phyloP scores from a whole-genome alignment of 495 filamentous ascomycete genomes.

The Cenococcum geophilum region DNA sequence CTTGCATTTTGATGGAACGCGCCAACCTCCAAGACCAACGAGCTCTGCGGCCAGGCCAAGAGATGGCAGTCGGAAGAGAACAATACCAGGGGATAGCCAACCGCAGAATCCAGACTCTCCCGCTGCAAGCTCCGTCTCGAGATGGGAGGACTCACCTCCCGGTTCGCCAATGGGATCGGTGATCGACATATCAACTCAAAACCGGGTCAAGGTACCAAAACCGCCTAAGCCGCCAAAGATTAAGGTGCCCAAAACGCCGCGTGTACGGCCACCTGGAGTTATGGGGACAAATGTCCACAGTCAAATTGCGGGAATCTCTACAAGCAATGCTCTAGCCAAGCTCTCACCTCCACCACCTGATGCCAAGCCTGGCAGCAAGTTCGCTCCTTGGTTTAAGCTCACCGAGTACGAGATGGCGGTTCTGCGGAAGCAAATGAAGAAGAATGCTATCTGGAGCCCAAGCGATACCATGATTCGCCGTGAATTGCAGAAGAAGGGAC shows the following conservation, averaged over 20 bases:
- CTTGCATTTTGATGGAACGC: constrained; percentile 37
- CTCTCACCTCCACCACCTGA: constrained; percentile 73
- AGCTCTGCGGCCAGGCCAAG: constrained; percentile 31
- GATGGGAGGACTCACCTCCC: constrained; percentile 9
- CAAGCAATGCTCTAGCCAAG: constrained; percentile 71
- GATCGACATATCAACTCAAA: constrained; percentile 13
- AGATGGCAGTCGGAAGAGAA: constrained; percentile 22
- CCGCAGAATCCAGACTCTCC: constrained; percentile 13
- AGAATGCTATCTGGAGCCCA: constrained; percentile 92
- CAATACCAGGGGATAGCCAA: constrained; percentile 22
- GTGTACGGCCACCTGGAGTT: constrained; percentile 44
- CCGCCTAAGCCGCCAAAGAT: constrained; percentile 15
- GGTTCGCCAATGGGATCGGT: constrained; percentile 12
- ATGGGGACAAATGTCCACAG: constrained; percentile 52
- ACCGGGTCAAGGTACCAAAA: constrained; percentile 11
- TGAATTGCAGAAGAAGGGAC: constrained; percentile 68
- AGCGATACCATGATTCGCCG: constrained; percentile 95
- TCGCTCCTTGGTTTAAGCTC: constrained; percentile 83
- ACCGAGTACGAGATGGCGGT: constrained; percentile 88
- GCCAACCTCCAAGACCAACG: constrained; percentile 33
- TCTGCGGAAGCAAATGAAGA: constrained; percentile 95
- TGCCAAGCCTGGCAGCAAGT: constrained; percentile 63
- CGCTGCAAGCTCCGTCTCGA: constrained; percentile 27
- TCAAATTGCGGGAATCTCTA: constrained; percentile 60
- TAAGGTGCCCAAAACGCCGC: constrained; percentile 36